Evolutionary conservation across 345 rosid genomes (phyloP).

Genomic region (Salix viminalis): DNA sequence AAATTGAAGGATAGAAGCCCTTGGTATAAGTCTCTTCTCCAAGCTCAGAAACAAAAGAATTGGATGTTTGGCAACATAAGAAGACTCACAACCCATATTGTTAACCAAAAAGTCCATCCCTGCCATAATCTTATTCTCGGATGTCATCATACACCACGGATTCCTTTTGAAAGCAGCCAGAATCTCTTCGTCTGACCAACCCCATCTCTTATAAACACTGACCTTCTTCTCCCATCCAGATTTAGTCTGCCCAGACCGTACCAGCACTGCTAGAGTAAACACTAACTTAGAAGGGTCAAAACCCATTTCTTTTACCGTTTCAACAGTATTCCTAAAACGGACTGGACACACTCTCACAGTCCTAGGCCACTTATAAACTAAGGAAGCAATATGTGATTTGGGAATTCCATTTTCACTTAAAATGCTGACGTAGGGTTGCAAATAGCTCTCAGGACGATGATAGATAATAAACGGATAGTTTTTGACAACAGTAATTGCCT

Average conservation of each 20-base stretch:
- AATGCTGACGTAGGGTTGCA: neutral
- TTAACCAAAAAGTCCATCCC: slow-evolving; percentile 22
- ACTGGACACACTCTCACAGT: neutral
- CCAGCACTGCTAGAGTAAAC: slow-evolving; percentile 10
- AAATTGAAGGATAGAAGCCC: neutral
- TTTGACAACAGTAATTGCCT: slow-evolving; percentile 5
- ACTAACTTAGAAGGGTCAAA: neutral
- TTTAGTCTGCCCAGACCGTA: neutral
- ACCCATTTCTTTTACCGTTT: slow-evolving; percentile 10
- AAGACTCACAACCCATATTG: slow-evolving; percentile 11
- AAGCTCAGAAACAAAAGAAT: neutral
- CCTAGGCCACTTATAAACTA: neutral
- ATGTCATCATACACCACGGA: slow-evolving; percentile 4
- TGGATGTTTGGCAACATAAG: neutral
- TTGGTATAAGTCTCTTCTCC: slow-evolving; percentile 9
- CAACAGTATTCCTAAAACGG: slow-evolving; percentile 1
- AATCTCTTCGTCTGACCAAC: slow-evolving; percentile 10
- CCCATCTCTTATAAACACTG: neutral
- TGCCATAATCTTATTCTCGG: slow-evolving; percentile 13
- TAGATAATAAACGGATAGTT: slow-evolving; percentile 13
- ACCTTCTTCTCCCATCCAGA: slow-evolving; percentile 7
- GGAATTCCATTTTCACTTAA: slow-evolving; percentile 22
- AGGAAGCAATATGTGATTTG: neutral
- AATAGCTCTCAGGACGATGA: neutral
- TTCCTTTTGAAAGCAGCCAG: slow-evolving; percentile 7